Base-by-base conservation (phyloP, 1,284 basidiomycete genomes). In the Ustilago esculenta region DNA sequence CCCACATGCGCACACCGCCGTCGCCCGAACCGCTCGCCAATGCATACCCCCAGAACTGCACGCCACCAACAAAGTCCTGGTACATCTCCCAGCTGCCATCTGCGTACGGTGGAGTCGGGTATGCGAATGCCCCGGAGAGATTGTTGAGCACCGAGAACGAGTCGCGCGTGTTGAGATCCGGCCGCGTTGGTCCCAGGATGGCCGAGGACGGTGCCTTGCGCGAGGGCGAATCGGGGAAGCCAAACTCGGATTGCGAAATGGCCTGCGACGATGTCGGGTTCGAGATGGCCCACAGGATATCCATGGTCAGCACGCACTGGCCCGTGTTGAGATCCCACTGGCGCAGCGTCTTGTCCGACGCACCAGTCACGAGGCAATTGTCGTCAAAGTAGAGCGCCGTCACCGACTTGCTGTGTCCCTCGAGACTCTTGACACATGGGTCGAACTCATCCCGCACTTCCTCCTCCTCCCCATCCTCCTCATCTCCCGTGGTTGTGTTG, bases 11-110 rank as follows among this genome's bases (percentile, higher is more conserved):
- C 25, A 98, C 93, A 0, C 91, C 94, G 33, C 95, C 94, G 83
- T 99, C 96, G 1, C 92, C 94, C 75, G 92, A 94, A 1, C 94
- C 96, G 74, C 92, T 96, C 3, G 96, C 93, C 24, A 99, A 87
- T 0, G 94, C 96, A 81, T 97, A 97, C 3, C 94, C 94, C 95
- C 95, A 98, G 83, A 98, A 98, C 82, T 98, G 96, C 39, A 98
- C 89, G 0, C 91, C 92, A 3, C 96, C 96, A 1, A 98, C 93
- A 83, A 97, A 98, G 83, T 98, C 94, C 80, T 94, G 89, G 82
- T 96, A 97, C 87, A 94, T 90, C 69, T 96, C 94, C 90, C 92
- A 84, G 30, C 87, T 91, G 5, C 92, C 93, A 81, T 97, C 94
- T 0, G 90, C 88, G 67, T 88, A 92, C 1, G 92, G 90, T 33